Conservation (phyloP, 2,329 filamentous ascomycete genomes). For the Pseudocercospora vitis region DNA sequence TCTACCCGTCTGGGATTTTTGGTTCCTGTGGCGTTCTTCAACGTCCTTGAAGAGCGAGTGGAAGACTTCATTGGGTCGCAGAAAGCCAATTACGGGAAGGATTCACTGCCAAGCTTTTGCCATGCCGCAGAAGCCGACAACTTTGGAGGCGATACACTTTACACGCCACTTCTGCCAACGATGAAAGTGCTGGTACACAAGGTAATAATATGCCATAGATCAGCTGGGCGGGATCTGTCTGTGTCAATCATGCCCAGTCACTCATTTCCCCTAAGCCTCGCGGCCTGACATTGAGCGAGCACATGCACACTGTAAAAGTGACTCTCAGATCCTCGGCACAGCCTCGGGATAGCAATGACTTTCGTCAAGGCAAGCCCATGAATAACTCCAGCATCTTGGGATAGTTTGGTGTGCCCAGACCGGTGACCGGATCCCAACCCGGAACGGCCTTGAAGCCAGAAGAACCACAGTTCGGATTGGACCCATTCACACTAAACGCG, state of each 20-base stretch:
- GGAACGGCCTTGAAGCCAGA: conserved; percentile 15
- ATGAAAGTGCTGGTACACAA: no score
- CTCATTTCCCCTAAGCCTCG: no score
- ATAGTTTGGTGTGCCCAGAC: conserved; percentile 33
- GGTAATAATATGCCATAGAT: no score
- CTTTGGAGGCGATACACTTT: neutral
- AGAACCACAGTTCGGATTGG: conserved; percentile 35
- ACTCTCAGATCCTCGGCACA: neutral
- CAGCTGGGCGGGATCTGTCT: no score
- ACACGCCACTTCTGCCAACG: neutral
- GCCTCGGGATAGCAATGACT: neutral
- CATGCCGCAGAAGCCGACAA: neutral
- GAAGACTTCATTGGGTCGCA: neutral
- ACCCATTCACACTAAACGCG: conserved; percentile 20
- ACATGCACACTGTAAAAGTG: no score
- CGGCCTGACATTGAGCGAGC: no score
- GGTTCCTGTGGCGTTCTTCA: conserved; percentile 2
- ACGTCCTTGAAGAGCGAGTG: neutral
- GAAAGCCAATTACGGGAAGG: neutral
- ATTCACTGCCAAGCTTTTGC: neutral
- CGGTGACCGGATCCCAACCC: conserved; percentile 32
- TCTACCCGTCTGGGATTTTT: neutral
- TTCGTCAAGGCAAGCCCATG: conserved; percentile 20
- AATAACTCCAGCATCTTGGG: conserved; percentile 32
- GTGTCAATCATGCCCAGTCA: no score